Evolutionary conservation across 202 grass and related monocot genomes (phyloP).

Genomic region (Setaria viridis): DNA sequence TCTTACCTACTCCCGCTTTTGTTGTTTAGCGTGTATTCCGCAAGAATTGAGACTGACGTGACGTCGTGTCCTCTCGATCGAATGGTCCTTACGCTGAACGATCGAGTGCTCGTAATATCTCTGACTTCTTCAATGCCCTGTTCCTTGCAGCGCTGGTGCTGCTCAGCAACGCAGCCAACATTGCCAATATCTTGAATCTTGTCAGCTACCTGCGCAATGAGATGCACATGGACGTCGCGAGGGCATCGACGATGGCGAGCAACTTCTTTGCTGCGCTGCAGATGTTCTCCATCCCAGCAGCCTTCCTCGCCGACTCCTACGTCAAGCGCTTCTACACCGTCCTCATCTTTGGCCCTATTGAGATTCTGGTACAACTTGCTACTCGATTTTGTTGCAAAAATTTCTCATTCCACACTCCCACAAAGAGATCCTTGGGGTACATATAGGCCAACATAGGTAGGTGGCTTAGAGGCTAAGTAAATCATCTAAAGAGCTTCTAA

Average conservation of each 20-base stretch:
- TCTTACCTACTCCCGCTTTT: not conserved
- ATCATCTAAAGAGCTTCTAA: no score
- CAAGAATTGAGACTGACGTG: not conserved
- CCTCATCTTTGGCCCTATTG: constrained; percentile 59
- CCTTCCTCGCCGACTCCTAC: constrained; percentile 85
- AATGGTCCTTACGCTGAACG: not conserved
- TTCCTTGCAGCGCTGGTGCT: constrained; percentile 53
- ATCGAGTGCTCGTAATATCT: not conserved
- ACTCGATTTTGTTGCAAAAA: not conserved
- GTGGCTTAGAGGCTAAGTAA: no score
- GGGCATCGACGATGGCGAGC: constrained; percentile 55
- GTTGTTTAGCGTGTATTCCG: not conserved
- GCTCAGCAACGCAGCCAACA: constrained; percentile 49
- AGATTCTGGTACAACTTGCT: constrained; percentile 52
- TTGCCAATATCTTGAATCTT: constrained; percentile 66
- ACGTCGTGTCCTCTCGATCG: not conserved
- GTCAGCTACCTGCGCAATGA: constrained; percentile 65
- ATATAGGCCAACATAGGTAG: no score
- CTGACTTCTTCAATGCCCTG: not conserved
- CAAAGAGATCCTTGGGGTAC: no score
- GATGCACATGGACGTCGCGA: constrained; percentile 70
- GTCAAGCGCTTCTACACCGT: constrained; percentile 57
- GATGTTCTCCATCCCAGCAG: constrained; percentile 73
- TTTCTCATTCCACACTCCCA: no score
- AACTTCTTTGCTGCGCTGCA: constrained; percentile 66